A percentile compares a stretch with the other conserved stretches of the same genome.
These are phyloP conservation scores for Mortierella sp. DNA, from an alignment of 371 early-diverging fungal species.

Conservation along the genomic window DNA sequence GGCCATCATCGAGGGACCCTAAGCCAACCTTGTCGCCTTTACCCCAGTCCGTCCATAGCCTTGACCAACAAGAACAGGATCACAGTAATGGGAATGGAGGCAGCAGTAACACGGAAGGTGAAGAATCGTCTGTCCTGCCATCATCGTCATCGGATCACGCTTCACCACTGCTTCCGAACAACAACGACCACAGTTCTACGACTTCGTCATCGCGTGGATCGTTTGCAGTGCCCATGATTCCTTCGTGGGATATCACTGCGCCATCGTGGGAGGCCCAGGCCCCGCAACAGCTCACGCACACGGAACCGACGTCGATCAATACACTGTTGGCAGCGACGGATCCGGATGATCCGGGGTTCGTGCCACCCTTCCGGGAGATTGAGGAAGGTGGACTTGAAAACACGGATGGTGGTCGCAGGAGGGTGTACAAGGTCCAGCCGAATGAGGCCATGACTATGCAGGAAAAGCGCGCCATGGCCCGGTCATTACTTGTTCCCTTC, in stretches of 20 bases:
- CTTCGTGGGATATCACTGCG: constrained; percentile 16
- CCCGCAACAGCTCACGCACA: neutral
- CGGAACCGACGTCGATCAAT: constrained; percentile 53
- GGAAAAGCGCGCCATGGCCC: constrained; percentile 53
- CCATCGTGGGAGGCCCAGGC: constrained; percentile 13
- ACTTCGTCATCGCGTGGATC: neutral
- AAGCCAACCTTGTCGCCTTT: neutral
- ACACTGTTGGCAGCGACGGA: constrained; percentile 45
- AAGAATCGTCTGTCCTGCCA: neutral
- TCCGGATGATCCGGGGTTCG: constrained; percentile 43
- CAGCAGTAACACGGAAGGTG: neutral
- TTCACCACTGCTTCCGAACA: neutral
- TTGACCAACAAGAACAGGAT: neutral
- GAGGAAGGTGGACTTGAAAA: constrained; percentile 8
- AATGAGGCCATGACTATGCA: constrained; percentile 49
- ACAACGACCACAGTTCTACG: neutral
- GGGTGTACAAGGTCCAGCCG: constrained; percentile 22
- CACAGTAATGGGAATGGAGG: neutral
- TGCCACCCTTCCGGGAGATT: constrained; percentile 37
- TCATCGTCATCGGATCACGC: neutral
- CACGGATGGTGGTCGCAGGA: constrained; percentile 8
- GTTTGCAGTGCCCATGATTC: neutral
- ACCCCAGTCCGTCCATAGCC: neutral
- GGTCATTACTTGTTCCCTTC: constrained; percentile 43
- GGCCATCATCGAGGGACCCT: neutral